phyloP scores from a whole-genome alignment of 495 filamentous ascomycete species.

The Bombardia bombarda region DNA sequence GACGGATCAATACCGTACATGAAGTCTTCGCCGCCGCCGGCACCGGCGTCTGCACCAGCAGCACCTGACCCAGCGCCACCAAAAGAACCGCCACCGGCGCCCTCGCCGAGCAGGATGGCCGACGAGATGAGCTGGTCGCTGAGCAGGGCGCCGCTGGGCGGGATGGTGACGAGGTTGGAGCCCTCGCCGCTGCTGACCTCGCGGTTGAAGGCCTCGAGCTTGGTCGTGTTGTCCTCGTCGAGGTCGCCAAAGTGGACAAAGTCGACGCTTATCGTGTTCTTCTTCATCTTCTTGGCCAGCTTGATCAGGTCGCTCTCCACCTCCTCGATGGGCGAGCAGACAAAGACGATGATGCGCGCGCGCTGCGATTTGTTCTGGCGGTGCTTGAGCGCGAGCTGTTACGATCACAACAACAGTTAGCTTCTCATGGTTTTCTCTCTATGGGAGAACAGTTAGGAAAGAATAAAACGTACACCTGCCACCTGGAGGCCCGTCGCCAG shows the following conservation, averaged over 20 bases:
- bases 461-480: conserved; percentile 73
- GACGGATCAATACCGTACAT: conserved; percentile 72
- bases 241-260: conserved; percentile 92
- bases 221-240: conserved; percentile 75
- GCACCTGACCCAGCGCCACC: conserved; percentile 32
- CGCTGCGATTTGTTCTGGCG: conserved; percentile 92
- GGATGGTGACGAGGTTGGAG: conserved; percentile 84
- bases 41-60: conserved; percentile 51
- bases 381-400: conserved; percentile 94
- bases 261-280: conserved; percentile 83
- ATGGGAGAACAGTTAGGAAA: too few relatives aligned
- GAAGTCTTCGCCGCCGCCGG: conserved; percentile 41
- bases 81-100: conserved; percentile 37
- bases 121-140: conserved; percentile 89
- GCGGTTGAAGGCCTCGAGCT: conserved; percentile 87
- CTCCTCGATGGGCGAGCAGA: conserved; percentile 84
- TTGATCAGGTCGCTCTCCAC: conserved; percentile 81
- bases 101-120: conserved; percentile 79
- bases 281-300: conserved; percentile 97
- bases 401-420: too few relatives aligned
- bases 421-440: too few relatives aligned
- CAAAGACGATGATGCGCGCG: conserved; percentile 93
- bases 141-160: conserved; percentile 81
- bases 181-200: conserved; percentile 76
- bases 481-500: conserved; percentile 90